A percentile compares a stretch with the other conserved stretches of the same genome.
Evolutionary conservation across 371 early-diverging fungal species (phyloP).

Genomic region (Mucor piriformis): DNA sequence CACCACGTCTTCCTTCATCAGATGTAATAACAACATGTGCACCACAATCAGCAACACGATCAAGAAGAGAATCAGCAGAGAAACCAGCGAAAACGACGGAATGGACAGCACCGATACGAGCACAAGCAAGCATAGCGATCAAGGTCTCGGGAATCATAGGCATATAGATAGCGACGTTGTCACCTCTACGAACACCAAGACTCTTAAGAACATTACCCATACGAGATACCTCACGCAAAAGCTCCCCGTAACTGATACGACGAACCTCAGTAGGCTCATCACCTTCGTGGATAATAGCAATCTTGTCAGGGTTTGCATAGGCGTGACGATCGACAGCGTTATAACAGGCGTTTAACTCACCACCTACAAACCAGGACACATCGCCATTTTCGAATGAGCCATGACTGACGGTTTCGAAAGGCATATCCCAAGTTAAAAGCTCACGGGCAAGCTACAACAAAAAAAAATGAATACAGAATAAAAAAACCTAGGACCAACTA

Average conservation of each 20-base stretch:
- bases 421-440: constrained; percentile 74
- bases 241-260: constrained; percentile 79
- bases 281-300: constrained; percentile 88
- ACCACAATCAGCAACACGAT: constrained; percentile 79
- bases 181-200: constrained; percentile 84
- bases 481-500: not conserved
- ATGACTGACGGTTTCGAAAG: constrained; percentile 66
- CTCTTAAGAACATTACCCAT: constrained; percentile 80
- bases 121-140: constrained; percentile 90
- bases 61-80: constrained; percentile 81
- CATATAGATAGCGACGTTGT: constrained; percentile 94
- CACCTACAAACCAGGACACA: constrained; percentile 93
- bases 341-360: constrained; percentile 93
- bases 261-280: constrained; percentile 81
- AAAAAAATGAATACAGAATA: constrained; percentile 29
- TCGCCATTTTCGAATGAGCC: constrained; percentile 78
- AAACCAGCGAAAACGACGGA: constrained; percentile 94
- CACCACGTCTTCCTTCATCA: constrained; percentile 87
- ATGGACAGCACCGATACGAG: constrained; percentile 87
- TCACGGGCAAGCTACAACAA: constrained; percentile 66
- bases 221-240: constrained; percentile 77
- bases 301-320: constrained; percentile 61
- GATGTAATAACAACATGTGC: constrained; percentile 78
- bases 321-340: constrained; percentile 98
- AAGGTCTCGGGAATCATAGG: constrained; percentile 95